Evolutionary conservation across 371 early-diverging fungal genomes (phyloP).

Genomic region (Chytridium lagenaria): DNA sequence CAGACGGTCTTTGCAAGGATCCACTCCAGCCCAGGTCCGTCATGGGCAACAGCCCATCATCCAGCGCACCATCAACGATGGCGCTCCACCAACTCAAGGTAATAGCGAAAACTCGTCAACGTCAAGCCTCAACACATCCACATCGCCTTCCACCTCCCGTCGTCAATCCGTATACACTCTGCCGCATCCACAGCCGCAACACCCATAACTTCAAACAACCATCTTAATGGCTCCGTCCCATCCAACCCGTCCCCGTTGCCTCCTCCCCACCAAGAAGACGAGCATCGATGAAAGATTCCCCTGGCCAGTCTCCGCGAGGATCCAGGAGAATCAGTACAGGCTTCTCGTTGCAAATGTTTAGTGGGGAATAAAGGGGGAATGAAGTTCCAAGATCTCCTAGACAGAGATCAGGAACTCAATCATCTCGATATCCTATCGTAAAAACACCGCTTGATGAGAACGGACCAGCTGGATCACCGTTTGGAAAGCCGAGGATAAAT

Average conservation of each 20-base stretch:
- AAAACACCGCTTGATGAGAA: neutral
- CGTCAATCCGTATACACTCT: neutral
- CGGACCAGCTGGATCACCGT: neutral
- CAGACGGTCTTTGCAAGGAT: too few species aligned
- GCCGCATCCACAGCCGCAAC: neutral
- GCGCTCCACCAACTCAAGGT: too few species aligned
- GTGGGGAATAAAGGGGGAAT: neutral
- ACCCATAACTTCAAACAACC: neutral
- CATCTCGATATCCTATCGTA: neutral
- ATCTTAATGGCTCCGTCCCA: too few species aligned
- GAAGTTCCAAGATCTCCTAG: neutral
- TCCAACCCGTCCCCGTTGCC: neutral
- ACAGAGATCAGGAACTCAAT: neutral
- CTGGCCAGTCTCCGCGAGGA: neutral
- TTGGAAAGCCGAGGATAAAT: neutral
- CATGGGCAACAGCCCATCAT: too few species aligned
- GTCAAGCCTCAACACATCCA: neutral
- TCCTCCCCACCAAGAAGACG: neutral
- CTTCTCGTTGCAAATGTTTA: neutral
- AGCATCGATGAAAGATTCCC: neutral
- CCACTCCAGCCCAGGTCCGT: too few species aligned
- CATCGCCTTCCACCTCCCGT: neutral
- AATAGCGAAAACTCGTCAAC: neutral
- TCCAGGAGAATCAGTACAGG: neutral
- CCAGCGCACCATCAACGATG: too few species aligned